Evolutionary conservation across 2,329 filamentous ascomycete genomes (phyloP), one percentile per base, ranked within the genome.

Genomic region (Sclerotinia sclerotiorum): DNA sequence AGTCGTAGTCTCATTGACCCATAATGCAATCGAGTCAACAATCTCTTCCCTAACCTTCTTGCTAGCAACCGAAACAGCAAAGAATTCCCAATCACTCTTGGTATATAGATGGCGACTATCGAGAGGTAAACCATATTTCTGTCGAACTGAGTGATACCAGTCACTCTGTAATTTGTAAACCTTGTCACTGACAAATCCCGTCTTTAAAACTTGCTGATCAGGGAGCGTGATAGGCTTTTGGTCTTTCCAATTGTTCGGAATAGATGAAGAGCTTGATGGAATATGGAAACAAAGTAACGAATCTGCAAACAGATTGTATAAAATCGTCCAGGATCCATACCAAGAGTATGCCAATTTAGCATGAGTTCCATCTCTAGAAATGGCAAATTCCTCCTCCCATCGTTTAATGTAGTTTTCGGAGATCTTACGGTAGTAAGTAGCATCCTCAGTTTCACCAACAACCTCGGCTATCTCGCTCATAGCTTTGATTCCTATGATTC

Each of bases 71-170:
- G 92, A 91, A 58, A 93, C 92, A 0, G 92, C 91, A 78, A 95
- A 94, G 78, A 96, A 93, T 74, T 95, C 90, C 93, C 93, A 97
- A 79, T 97, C 93, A 42, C 90, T 93, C 80, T 97, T 97, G 46
- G 92, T 90, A 79, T 95, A 95, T 3, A 94, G 79, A 78, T 95
- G 92, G 55, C 93, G 87, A 73, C 86, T 90, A 79, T 97, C 93
- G 10, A 97, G 85, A 0, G 93, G 92, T 4, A 97, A 81, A 1
- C 93, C 93, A 78, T 94, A 96, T 74, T 86, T 88, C 78, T 96
- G 92, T 72, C 92, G 86, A 13, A 94, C 91, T 19, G 86, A 84
- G 71, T 86, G 83, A 80, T 96, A 97, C 91, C 91, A 96, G 69
- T 88, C 83, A 58, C 90, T 93, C 77, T 96, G 91, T 72, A 88